These are phyloP conservation scores for Hymenoscyphus infarciens DNA, from an alignment of 2,329 filamentous ascomycete species.

Conservation along the genomic window DNA sequence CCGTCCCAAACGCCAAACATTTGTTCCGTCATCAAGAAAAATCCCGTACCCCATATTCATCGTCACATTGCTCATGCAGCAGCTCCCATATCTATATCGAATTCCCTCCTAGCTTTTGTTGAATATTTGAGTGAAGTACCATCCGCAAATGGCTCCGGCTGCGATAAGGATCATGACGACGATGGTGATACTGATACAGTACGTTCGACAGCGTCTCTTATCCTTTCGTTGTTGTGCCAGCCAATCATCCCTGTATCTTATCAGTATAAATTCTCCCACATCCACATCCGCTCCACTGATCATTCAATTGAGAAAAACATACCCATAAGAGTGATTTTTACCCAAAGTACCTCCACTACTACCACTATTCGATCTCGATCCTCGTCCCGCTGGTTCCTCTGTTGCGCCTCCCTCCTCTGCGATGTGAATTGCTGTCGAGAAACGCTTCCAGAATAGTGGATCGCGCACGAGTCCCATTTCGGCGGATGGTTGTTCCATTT, in stretches of 20 bases:
- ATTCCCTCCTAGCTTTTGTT: not conserved
- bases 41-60: no score
- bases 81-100: not conserved
- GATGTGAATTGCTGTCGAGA: conserved; percentile 33
- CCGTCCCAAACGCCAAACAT: not conserved
- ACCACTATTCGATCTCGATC: conserved; percentile 14
- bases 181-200: conserved; percentile 26
- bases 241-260: conserved; percentile 31
- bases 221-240: conserved; percentile 33
- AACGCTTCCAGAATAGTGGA: conserved; percentile 36
- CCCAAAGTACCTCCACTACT: conserved; percentile 16
- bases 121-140: conserved; percentile 25
- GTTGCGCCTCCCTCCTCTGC: conserved; percentile 29
- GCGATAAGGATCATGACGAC: conserved; percentile 25
- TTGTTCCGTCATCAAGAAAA: no score
- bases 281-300: no score
- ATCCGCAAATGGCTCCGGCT: conserved; percentile 28
- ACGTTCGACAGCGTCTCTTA: conserved; percentile 29
- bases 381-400: conserved; percentile 9
- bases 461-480: conserved; percentile 32
- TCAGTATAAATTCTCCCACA: not conserved
- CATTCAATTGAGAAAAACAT: conserved; percentile 1
- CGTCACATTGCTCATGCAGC: not conserved
- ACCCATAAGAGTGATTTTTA: conserved; percentile 13
- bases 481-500: conserved; percentile 11